Base-by-base conservation (phyloP, 164 flowering plant species). In the Akebia trifoliata region DNA sequence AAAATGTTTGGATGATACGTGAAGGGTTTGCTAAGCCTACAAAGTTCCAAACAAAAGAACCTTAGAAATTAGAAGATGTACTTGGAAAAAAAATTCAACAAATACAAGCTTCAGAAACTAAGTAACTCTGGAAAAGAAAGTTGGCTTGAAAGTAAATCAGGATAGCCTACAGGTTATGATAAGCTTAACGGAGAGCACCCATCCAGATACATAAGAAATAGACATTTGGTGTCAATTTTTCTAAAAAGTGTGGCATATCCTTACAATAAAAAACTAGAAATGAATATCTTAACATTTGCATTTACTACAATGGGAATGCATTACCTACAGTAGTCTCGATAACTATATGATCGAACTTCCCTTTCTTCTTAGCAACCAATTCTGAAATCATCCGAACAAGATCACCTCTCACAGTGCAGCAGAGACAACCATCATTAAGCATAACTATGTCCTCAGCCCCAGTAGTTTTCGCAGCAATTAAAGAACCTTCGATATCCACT, bases 401-500 rank as follows among this genome's bases (percentile, higher is more conserved):
- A 70, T 93, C 98, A 59, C 98, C 98, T 69, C 98, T 79, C 46
- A 93, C 97, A 18, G 95, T 93, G 78, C 98, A 93, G 73, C 98
- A 93, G 36, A 93, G 81, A 62, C 98, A 93, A 46, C 98, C 98
- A 76, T 93, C 85, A 61, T 93, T 93, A 45, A 93, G 87, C 97
- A 93, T 87, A 35, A 93, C 59, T 53, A 93, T 93, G 62, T 93
- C 98, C 74, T 93, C 98, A 21, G 87, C 95, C 21, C 91, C 93
- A 50, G 90, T 61, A 35, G 88, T 69, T 71, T 93, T 85, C 14
- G 97, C 82, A 57, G 98, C 98, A 46, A 93, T 97, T 49, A 93
- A 71, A 32, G 98, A 93, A 50, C 98, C 96, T 73, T 93, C 98
- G 62, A 93, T 93, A 60, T 87, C 98, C 30, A 93, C 83, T 78